phyloP scores from a whole-genome alignment of 805 yeast species.

The Sugiyamaella mastotermitis region DNA sequence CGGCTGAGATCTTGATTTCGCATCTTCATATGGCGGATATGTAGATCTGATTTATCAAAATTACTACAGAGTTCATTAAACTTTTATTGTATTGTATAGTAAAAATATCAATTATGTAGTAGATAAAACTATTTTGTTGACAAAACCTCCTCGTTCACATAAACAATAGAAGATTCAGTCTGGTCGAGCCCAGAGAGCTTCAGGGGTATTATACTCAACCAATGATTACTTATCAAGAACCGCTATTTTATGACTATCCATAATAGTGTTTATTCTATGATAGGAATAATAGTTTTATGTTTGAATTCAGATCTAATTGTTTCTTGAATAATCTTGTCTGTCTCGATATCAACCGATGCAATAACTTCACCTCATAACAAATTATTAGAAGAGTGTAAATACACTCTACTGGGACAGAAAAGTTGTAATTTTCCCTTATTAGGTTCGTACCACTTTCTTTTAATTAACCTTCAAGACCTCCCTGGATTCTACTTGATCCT shows the following conservation, averaged over 20 bases:
- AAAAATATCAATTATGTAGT: too few species aligned
- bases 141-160: conserved; percentile 71
- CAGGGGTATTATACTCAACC: conserved; percentile 64
- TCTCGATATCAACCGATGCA: conserved; percentile 73
- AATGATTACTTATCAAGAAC: conserved; percentile 63
- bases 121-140: too few species aligned
- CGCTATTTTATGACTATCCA: conserved; percentile 68
- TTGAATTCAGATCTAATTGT: conserved; percentile 61
- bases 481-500: conserved; percentile 41
- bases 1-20: too few species aligned
- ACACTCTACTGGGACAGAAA: conserved; percentile 68
- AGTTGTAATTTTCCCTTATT: conserved; percentile 79
- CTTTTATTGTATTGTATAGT: too few species aligned
- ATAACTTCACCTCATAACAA: conserved; percentile 73
- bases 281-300: conserved; percentile 67
- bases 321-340: conserved; percentile 65
- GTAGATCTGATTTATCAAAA: too few species aligned
- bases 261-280: conserved; percentile 73
- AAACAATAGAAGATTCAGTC: conserved; percentile 70
- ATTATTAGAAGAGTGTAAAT: conserved; percentile 59
- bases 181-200: conserved; percentile 53
- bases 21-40: too few species aligned
- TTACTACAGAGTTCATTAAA: too few species aligned
- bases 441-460: conserved; percentile 64
- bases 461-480: conserved; percentile 44